phyloP scores from a whole-genome alignment of 768 basidiomycete genomes.

The Pulveroboletus sp. region DNA sequence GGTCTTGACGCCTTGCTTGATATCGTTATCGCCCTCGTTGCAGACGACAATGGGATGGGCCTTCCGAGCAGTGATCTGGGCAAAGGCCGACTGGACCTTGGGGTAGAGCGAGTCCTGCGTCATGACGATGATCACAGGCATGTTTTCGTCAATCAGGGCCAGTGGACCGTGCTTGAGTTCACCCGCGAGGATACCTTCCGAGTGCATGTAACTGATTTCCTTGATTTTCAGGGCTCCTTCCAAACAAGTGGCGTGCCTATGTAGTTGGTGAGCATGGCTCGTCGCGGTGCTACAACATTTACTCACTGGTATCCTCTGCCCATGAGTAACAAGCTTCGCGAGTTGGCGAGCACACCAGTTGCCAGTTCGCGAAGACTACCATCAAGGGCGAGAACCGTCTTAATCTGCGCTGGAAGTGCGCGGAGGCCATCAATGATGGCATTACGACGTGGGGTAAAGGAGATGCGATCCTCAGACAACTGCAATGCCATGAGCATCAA shows the following conservation, averaged over 20 bases:
- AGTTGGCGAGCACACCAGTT: slow-evolving; percentile 66
- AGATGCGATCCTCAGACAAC: slow-evolving; percentile 95
- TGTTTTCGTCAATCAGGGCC: slow-evolving; percentile 96
- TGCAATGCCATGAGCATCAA: slow-evolving; percentile 98
- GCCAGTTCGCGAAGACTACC: slow-evolving; percentile 77
- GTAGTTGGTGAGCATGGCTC: slow-evolving; percentile 1
- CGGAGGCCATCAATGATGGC: slow-evolving; percentile 94
- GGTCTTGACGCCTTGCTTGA: slow-evolving; percentile 73
- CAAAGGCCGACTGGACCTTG: slow-evolving; percentile 94
- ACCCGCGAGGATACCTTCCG: slow-evolving; percentile 86
- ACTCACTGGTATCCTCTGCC: slow-evolving; percentile 94
- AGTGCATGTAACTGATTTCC: slow-evolving; percentile 84
- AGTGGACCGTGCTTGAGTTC: slow-evolving; percentile 99
- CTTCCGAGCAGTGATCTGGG: slow-evolving; percentile 97
- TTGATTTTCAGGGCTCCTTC: slow-evolving; percentile 99
- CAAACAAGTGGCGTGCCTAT: slow-evolving; percentile 89
- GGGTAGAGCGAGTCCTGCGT: slow-evolving; percentile 97
- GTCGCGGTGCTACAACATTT: neutral
- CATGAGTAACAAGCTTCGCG: slow-evolving; percentile 92
- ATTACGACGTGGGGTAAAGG: slow-evolving; percentile 84
- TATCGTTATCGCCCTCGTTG: slow-evolving; percentile 85
- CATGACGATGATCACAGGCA: slow-evolving; percentile 99
- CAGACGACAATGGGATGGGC: slow-evolving; percentile 94
- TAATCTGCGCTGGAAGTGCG: slow-evolving; percentile 86
- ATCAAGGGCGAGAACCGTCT: slow-evolving; percentile 81